phyloP scores from a whole-genome alignment of 1,284 basidiomycete species.

The Ganoderma meredithae region DNA sequence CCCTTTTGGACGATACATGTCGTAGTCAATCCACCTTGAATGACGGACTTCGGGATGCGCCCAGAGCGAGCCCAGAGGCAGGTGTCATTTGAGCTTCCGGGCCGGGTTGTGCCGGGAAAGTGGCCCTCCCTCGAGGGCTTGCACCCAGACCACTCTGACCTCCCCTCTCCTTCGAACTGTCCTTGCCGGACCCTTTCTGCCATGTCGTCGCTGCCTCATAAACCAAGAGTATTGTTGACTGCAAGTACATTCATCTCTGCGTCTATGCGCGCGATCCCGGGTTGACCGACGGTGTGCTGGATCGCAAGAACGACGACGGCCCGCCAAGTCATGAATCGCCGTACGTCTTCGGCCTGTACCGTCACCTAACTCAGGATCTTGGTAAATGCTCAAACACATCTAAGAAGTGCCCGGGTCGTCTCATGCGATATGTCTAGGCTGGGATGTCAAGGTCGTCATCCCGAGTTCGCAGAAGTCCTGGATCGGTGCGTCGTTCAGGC shows the following conservation, averaged over 20 bases:
- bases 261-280: conserved; percentile 1
- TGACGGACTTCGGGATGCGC: neutral
- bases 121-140: neutral
- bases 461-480: conserved; percentile 91
- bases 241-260: conserved; percentile 45
- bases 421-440: conserved; percentile 53
- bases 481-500: conserved; percentile 65
- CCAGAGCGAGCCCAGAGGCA: neutral
- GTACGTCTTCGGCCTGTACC: conserved; percentile 83
- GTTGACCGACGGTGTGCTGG: conserved; percentile 16
- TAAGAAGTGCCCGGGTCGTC: neutral
- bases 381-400: conserved; percentile 48
- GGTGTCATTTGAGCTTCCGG: neutral
- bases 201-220: conserved; percentile 33
- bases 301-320: conserved; percentile 84
- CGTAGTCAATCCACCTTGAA: neutral
- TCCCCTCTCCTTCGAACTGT: conserved; percentile 12
- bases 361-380: conserved; percentile 67
- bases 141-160: conserved; percentile 2
- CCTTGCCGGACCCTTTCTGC: conserved; percentile 23
- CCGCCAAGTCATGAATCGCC: conserved; percentile 84
- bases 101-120: conserved; percentile 4
- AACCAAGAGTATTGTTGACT: conserved; percentile 63
- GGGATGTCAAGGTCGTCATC: conserved; percentile 90
- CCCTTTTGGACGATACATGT: neutral